Percentiles rank a stretch among this genome's conserved stretches.
Evolutionary conservation across 768 basidiomycete genomes (phyloP).

Genomic region (Boletus insuetus): DNA sequence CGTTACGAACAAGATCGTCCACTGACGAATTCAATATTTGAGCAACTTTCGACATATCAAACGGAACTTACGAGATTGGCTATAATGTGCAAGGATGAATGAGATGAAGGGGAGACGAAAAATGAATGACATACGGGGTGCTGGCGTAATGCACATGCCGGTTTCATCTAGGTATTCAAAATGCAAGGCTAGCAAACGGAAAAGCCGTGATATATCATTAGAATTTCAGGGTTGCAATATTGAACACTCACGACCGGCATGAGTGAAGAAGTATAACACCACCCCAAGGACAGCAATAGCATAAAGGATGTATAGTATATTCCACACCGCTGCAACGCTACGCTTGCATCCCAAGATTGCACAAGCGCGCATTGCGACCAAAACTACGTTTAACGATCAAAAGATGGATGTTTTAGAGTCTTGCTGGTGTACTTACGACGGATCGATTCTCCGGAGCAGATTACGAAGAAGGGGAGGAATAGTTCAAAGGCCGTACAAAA

Average conservation of each 20-base stretch:
- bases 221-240: too few relatives aligned
- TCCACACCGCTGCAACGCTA: background rate
- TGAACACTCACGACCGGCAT: background rate
- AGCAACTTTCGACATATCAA: background rate
- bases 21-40: constrained; percentile 7
- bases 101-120: background rate
- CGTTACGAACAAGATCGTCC: constrained; percentile 14
- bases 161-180: constrained; percentile 10
- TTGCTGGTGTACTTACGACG: constrained; percentile 15
- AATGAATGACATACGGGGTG: constrained; percentile 10
- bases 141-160: constrained; percentile 8
- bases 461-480: background rate
- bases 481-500: constrained; percentile 12
- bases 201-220: background rate
- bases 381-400: constrained; percentile 8
- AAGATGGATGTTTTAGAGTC: background rate
- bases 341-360: constrained; percentile 19
- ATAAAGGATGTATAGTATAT: constrained; percentile 12
- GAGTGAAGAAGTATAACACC: background rate
- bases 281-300: background rate
- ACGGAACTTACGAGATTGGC: constrained; percentile 9
- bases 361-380: constrained; percentile 24
- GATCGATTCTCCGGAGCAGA: constrained; percentile 20
- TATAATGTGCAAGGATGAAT: background rate
- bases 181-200: background rate